Conservation (phyloP, 2,329 filamentous ascomycete species). For the Coniochaeta sp. region DNA sequence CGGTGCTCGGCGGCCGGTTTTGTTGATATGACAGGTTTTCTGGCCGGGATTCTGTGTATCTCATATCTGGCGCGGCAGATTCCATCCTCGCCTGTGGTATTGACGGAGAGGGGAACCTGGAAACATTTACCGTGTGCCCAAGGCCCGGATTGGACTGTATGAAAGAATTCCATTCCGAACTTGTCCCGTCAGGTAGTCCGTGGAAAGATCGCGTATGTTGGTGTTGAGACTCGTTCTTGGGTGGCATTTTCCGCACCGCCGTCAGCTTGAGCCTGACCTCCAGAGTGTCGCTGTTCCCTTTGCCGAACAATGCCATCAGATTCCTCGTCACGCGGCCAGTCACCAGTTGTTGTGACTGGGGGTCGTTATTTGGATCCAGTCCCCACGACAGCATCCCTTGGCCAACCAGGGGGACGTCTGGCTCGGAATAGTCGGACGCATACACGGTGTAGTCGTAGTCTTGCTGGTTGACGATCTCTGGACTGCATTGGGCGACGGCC, state of each 20-base stretch:
- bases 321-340: slow-evolving; percentile 89
- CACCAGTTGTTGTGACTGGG: slow-evolving; percentile 56
- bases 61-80: slow-evolving; percentile 6
- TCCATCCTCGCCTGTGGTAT: slow-evolving; percentile 15
- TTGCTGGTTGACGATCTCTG: slow-evolving; percentile 69
- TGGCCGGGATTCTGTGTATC: slow-evolving; percentile 9
- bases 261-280: slow-evolving; percentile 89
- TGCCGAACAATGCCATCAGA: slow-evolving; percentile 73
- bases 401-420: slow-evolving; percentile 85
- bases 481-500: slow-evolving; percentile 70
- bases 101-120: slow-evolving; percentile 26
- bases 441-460: slow-evolving; percentile 91
- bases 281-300: slow-evolving; percentile 77
- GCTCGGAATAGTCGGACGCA: slow-evolving; percentile 92
- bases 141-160: slow-evolving; percentile 60
- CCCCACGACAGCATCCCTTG: slow-evolving; percentile 92
- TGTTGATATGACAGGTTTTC: slow-evolving; percentile 9
- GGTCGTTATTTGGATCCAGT: slow-evolving; percentile 54
- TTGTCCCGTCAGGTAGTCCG: slow-evolving; percentile 49
- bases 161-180: slow-evolving; percentile 68
- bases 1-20: slow-evolving; percentile 10
- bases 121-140: slow-evolving; percentile 28
- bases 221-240: slow-evolving; percentile 11
- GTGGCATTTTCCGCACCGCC: slow-evolving; percentile 56
- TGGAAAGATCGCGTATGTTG: slow-evolving; percentile 21